Percentiles rank a stretch among this genome's conserved stretches.
Evolutionary conservation across 345 rosid genomes (phyloP).

Genomic region (Gossypium ekmanianum): DNA sequence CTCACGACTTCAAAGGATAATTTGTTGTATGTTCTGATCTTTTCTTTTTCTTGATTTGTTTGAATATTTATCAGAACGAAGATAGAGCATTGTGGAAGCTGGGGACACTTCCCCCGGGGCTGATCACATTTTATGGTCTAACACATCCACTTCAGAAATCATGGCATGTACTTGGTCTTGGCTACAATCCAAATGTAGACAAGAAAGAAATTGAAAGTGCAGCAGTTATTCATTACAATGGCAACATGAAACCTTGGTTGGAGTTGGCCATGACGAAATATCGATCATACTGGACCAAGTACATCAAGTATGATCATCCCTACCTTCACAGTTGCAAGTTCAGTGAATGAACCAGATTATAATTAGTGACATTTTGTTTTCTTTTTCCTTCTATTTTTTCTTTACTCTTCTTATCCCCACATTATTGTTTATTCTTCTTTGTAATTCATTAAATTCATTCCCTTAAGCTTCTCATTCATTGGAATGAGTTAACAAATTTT

Average conservation of each 20-base stretch:
- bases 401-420: slow-evolving; percentile 24
- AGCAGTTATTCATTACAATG: slow-evolving; percentile 91
- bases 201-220: slow-evolving; percentile 77
- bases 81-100: slow-evolving; percentile 93
- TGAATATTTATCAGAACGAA: slow-evolving; percentile 57
- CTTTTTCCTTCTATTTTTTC: not conserved
- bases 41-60: not conserved
- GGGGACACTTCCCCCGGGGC: slow-evolving; percentile 94
- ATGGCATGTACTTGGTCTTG: slow-evolving; percentile 98
- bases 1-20: too few species aligned
- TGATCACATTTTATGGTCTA: slow-evolving; percentile 85
- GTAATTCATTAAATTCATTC: slow-evolving; percentile 45
- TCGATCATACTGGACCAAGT: slow-evolving; percentile 81
- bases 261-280: slow-evolving; percentile 95
- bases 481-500: slow-evolving; percentile 21
- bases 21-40: slow-evolving; percentile 3
- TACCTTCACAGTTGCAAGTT: slow-evolving; percentile 74
- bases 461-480: slow-evolving; percentile 4
- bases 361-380: not conserved
- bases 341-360: slow-evolving; percentile 41
- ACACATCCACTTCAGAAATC: slow-evolving; percentile 82
- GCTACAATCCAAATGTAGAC: slow-evolving; percentile 86
- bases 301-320: slow-evolving; percentile 84
- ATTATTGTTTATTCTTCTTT: slow-evolving; percentile 36
- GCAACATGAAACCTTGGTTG: slow-evolving; percentile 99